phyloP scores from a whole-genome alignment of 306 rosid genomes.

The Medicago arabica region DNA sequence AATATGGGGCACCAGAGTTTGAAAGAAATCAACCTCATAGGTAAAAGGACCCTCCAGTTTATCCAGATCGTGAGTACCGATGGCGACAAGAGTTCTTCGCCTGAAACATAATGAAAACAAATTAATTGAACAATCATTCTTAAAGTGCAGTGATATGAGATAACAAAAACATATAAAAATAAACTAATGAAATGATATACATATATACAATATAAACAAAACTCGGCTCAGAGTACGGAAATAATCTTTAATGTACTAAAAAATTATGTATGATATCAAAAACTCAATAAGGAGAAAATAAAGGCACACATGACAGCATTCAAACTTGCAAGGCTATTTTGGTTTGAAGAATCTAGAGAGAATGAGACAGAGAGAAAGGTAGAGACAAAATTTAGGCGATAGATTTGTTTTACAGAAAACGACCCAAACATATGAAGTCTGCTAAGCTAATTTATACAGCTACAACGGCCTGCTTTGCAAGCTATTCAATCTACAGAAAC shows the following conservation, averaged over 20 bases:
- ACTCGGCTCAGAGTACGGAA: background rate
- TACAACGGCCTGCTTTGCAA: background rate
- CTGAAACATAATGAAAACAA: slow-evolving; percentile 49
- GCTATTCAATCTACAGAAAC: background rate
- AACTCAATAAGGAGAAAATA: background rate
- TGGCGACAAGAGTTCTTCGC: slow-evolving; percentile 96
- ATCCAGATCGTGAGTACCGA: slow-evolving; percentile 97
- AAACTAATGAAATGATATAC: background rate
- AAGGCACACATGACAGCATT: slow-evolving; percentile 21
- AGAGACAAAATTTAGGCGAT: background rate
- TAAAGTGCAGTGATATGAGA: slow-evolving; percentile 6
- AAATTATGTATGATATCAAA: too few species aligned
- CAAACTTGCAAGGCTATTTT: background rate
- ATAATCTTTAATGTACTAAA: background rate
- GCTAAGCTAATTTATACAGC: background rate
- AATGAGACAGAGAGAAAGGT: background rate
- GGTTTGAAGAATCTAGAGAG: slow-evolving; percentile 4
- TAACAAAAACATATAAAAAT: slow-evolving; percentile 9
- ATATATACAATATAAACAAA: too few species aligned
- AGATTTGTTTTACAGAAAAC: background rate
- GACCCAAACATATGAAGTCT: background rate
- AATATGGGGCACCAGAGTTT: slow-evolving; percentile 1
- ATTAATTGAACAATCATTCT: slow-evolving; percentile 10
- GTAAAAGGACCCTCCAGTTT: slow-evolving; percentile 81
- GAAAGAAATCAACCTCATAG: slow-evolving; percentile 74